phyloP scores from a whole-genome alignment of 2,329 filamentous ascomycete genomes.

The Talaromyces sp. region DNA sequence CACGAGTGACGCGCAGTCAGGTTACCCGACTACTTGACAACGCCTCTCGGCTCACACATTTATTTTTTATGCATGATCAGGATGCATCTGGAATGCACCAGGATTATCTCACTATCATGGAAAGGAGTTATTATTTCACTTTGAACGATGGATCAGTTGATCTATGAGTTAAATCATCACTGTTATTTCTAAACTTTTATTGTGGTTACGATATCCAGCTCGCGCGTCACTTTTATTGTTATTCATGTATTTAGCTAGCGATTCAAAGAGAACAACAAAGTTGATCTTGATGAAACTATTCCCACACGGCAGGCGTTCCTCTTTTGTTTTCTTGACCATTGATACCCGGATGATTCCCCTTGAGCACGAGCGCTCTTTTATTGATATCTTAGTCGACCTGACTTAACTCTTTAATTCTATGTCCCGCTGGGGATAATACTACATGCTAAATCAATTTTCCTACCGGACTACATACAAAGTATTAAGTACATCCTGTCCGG shows the following conservation, averaged over 20 bases:
- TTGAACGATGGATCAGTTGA: background rate
- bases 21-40: background rate
- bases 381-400: background rate
- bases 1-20: background rate
- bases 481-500: background rate
- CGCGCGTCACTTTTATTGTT: background rate
- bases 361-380: constrained; percentile 1
- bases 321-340: background rate
- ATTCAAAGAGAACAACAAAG: constrained; percentile 1
- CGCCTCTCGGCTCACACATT: background rate
- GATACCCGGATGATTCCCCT: constrained; percentile 7
- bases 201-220: background rate
- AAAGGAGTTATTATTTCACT: background rate
- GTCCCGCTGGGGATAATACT: background rate
- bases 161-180: background rate
- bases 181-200: background rate
- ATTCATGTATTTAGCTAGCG: background rate
- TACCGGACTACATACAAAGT: background rate
- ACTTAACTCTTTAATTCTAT: background rate
- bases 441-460: background rate
- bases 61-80: background rate
- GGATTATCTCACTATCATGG: constrained; percentile 1
- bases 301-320: constrained; percentile 8
- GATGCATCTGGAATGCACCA: background rate
- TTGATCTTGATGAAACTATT: constrained; percentile 9